Conservation (phyloP, 768 basidiomycete genomes). For the Suillus lakei region DNA sequence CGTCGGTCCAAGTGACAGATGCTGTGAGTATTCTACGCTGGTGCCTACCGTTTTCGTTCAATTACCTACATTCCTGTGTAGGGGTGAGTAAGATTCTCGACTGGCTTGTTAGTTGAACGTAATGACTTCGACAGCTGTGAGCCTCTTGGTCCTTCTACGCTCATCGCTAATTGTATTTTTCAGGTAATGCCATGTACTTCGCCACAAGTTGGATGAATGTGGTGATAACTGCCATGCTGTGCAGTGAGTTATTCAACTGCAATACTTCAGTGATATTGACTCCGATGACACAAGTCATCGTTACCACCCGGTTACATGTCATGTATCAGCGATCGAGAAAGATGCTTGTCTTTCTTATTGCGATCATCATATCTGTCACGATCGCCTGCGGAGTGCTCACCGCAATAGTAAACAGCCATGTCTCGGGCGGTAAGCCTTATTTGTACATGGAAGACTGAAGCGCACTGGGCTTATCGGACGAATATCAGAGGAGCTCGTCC, state of each 20-base stretch:
- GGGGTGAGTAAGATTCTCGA: neutral
- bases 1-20: neutral
- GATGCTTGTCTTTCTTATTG: conserved; percentile 2
- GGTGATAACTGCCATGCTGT: neutral
- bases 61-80: neutral
- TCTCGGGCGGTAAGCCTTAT: neutral
- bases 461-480: neutral
- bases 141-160: neutral
- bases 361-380: neutral
- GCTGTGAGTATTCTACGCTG: neutral
- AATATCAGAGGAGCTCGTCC: neutral
- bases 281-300: neutral
- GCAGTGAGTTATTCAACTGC: neutral
- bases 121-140: neutral
- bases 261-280: neutral
- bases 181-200: neutral
- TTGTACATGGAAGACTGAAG: neutral
- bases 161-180: neutral
- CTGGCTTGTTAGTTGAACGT: too few relatives aligned
- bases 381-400: neutral
- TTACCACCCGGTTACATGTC: neutral
- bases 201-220: neutral
- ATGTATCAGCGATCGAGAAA: conserved; percentile 1
- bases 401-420: neutral
- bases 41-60: too few relatives aligned